phyloP scores from a whole-genome alignment of 768 basidiomycete genomes.

The Termitomyces sp. region DNA sequence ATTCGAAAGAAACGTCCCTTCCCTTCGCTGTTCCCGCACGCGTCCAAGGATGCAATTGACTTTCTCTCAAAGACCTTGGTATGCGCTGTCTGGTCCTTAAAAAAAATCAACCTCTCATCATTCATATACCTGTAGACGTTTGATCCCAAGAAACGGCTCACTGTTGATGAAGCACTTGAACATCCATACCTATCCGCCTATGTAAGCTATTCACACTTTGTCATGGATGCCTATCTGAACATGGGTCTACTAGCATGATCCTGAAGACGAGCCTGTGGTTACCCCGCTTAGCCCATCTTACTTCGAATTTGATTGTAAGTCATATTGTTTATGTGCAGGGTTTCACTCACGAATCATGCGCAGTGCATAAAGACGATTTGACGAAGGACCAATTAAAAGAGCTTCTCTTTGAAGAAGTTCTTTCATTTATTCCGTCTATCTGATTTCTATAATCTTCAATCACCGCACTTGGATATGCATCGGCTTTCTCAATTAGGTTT shows the following conservation, averaged over 20 bases:
- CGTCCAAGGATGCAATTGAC: conserved; percentile 65
- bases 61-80: conserved; percentile 79
- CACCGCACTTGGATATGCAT: conserved; percentile 7
- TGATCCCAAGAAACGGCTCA: conserved; percentile 94
- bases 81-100: conserved; percentile 9
- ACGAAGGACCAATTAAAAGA: conserved; percentile 78
- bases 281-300: conserved; percentile 76
- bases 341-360: conserved; percentile 3
- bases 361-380: conserved; percentile 69
- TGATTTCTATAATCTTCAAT: conserved; percentile 19
- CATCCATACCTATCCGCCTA: conserved; percentile 95
- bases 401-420: conserved; percentile 79
- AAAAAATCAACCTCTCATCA: neutral
- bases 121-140: conserved; percentile 57
- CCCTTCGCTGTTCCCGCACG: conserved; percentile 82
- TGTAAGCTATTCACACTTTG: conserved; percentile 26
- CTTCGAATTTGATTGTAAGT: conserved; percentile 85
- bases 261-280: conserved; percentile 85
- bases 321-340: neutral
- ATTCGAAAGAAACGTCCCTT: conserved; percentile 88
- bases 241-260: conserved; percentile 53
- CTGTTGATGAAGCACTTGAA: conserved; percentile 87
- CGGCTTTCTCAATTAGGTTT: neutral
- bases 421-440: conserved; percentile 64
- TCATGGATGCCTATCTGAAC: neutral